Percentiles rank a stretch among this genome's conserved stretches.
phyloP scores from a whole-genome alignment of 495 filamentous ascomycete genomes.

The Penicillium manginii region DNA sequence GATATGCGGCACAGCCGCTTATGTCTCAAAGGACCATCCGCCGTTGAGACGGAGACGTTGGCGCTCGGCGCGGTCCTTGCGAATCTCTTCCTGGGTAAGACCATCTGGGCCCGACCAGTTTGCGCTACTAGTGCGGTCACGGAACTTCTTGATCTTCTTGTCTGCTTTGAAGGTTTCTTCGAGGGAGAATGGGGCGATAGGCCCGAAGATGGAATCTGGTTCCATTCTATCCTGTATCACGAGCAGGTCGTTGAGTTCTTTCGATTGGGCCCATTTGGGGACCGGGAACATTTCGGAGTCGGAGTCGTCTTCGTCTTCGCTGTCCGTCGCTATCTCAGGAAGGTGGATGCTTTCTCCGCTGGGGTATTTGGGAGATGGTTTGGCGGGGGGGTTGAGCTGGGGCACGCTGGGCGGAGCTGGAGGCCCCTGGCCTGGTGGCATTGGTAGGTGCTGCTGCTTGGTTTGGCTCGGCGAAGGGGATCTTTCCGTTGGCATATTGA shows the following conservation, averaged over 20 bases:
- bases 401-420: constrained; percentile 43
- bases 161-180: constrained; percentile 91
- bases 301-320: constrained; percentile 74
- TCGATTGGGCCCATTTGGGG: constrained; percentile 83
- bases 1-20: background rate
- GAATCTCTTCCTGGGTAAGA: constrained; percentile 86
- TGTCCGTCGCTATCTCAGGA: constrained; percentile 87
- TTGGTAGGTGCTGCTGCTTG: constrained; percentile 39
- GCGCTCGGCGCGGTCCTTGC: constrained; percentile 76
- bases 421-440: constrained; percentile 61
- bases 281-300: constrained; percentile 62
- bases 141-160: constrained; percentile 80
- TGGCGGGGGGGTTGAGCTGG: constrained; percentile 53
- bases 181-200: constrained; percentile 82
- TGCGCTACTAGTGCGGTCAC: constrained; percentile 86
- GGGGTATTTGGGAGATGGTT: constrained; percentile 77
- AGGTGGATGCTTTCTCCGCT: constrained; percentile 82
- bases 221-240: constrained; percentile 79
- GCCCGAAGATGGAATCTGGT: constrained; percentile 86
- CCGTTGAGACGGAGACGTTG: constrained; percentile 82
- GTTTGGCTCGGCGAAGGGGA: constrained; percentile 80
- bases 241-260: constrained; percentile 70
- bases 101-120: constrained; percentile 87
- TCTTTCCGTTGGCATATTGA: constrained; percentile 83
- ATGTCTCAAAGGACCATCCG: constrained; percentile 71